These are phyloP conservation scores for Chaetomium strumarium DNA, from an alignment of 2,329 filamentous ascomycete species.

Conservation along the genomic window DNA sequence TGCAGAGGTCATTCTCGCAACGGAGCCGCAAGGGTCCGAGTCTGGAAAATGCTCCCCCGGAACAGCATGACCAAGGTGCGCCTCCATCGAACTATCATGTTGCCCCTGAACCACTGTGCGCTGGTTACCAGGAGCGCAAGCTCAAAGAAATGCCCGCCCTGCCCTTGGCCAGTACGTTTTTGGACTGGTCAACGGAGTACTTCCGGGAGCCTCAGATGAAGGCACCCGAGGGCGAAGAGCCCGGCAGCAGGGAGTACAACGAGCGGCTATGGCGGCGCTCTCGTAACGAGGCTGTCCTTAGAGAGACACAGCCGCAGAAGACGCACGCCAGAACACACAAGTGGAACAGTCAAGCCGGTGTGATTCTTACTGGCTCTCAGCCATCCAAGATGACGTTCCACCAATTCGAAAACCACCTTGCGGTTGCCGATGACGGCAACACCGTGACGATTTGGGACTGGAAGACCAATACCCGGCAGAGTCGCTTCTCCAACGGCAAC, in stretches of 20 bases:
- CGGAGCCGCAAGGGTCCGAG: conserved; percentile 37
- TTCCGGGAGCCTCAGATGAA: conserved; percentile 99
- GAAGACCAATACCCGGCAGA: conserved; percentile 67
- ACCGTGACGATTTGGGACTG: conserved; percentile 93
- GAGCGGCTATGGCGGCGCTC: conserved; percentile 87
- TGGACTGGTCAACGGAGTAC: conserved; percentile 96
- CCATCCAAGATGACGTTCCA: conserved; percentile 93
- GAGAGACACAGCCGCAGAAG: conserved; percentile 90
- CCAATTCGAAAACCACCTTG: conserved; percentile 94
- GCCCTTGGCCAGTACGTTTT: conserved; percentile 75
- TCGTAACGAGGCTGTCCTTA: conserved; percentile 86
- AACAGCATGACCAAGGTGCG: conserved; percentile 65
- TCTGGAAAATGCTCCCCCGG: conserved; percentile 52
- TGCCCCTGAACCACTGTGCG: conserved; percentile 72
- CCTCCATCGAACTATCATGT: conserved; percentile 67
- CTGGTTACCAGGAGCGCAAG: conserved; percentile 62
- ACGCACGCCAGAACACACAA: conserved; percentile 75
- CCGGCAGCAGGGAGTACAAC: conserved; percentile 94
- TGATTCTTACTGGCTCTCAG: conserved; percentile 85
- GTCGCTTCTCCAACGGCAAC: conserved; percentile 90
- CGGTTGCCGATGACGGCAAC: conserved; percentile 88
- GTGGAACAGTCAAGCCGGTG: conserved; percentile 78
- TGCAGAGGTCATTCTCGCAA: conserved; percentile 35
- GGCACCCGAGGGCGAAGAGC: conserved; percentile 89
- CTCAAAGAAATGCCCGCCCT: conserved; percentile 55